Base-by-base conservation (phyloP, 1,284 basidiomycete species). In the Hemileia vastatrix region DNA sequence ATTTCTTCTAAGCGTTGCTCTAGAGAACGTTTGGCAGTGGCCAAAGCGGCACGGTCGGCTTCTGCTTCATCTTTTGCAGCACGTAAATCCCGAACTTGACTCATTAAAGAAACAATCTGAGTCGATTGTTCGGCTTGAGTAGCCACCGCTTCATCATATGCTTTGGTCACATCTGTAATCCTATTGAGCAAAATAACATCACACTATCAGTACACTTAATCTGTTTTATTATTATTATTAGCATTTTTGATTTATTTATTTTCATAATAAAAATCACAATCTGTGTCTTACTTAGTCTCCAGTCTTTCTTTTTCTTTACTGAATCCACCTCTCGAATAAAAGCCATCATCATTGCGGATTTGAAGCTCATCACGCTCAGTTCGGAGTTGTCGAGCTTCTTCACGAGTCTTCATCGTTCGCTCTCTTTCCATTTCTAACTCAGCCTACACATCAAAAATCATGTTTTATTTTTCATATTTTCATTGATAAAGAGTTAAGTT, bases 251-350 rank as follows among this genome's bases (percentile, higher is more conserved):
- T n/a, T n/a, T n/a, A n/a, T n/a, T n/a, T n/a, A n/a, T n/a, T n/a
- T n/a, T n/a, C n/a, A n/a, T n/a, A n/a, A n/a, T n/a, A n/a, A n/a
- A n/a, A n/a, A n/a, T n/a, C n/a, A n/a, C n/a, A n/a, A n/a, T n/a
- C n/a, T n/a, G n/a, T n/a, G n/a, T n/a, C 61, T 47, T 48, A 63
- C 79, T 89, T 89, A 48, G 83, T 85, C 65, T 91, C 87, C 73
- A 90, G 78, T 8, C 87, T 84, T 65, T 90, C 88, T 73, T 84
- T 88, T 76, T 90, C 88, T 68, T 87, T 86, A 78, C 86, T 87
- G 87, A 88, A 90, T 2, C 85, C 83, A 8, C 84, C 82, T 50
- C 84, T 84, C 63, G 82, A 86, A 74, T 86, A 87, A 0, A 85
- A 80, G 69, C 89, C 87, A 67, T 88, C 85, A 65, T 90, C 86